These are phyloP conservation scores for Fraxinus floribunda DNA, from an alignment of 305 asterid genomes.

Conservation along the genomic window DNA sequence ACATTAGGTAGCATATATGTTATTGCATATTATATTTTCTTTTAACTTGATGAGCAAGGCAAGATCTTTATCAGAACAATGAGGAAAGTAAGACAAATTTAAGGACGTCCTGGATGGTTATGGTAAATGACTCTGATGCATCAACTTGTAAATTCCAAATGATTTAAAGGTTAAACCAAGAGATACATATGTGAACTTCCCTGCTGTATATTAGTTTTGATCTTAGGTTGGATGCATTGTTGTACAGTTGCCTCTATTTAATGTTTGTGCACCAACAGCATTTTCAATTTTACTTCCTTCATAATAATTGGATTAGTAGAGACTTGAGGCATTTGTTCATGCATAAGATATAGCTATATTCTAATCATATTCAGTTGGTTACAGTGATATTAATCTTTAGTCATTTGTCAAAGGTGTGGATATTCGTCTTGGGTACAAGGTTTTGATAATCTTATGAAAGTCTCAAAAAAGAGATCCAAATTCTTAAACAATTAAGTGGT, in stretches of 20 bases:
- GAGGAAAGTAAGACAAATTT: not conserved
- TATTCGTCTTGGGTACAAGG: not conserved
- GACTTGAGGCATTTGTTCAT: not conserved
- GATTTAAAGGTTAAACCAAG: not conserved
- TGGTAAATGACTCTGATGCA: not conserved
- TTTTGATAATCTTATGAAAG: not conserved
- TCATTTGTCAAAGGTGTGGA: not conserved
- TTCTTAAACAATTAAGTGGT: not conserved
- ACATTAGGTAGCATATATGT: not conserved
- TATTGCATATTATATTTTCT: not conserved
- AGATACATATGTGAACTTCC: not conserved
- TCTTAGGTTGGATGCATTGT: not conserved
- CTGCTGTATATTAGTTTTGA: not conserved
- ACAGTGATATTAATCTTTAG: not conserved
- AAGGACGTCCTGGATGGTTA: not conserved
- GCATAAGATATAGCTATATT: not conserved
- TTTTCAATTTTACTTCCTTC: not conserved
- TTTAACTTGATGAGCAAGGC: not conserved
- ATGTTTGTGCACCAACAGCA: not conserved
- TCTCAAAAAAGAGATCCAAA: not conserved
- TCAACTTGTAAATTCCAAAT: not conserved
- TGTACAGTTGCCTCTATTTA: not conserved
- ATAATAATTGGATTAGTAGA: not conserved
- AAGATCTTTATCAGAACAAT: not conserved
- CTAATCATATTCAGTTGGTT: not conserved